Percentiles rank a stretch among this genome's conserved stretches.
These are phyloP conservation scores for Entamoeba dispar DNA, from an alignment of 208 protist species.

Conservation along the genomic window DNA sequence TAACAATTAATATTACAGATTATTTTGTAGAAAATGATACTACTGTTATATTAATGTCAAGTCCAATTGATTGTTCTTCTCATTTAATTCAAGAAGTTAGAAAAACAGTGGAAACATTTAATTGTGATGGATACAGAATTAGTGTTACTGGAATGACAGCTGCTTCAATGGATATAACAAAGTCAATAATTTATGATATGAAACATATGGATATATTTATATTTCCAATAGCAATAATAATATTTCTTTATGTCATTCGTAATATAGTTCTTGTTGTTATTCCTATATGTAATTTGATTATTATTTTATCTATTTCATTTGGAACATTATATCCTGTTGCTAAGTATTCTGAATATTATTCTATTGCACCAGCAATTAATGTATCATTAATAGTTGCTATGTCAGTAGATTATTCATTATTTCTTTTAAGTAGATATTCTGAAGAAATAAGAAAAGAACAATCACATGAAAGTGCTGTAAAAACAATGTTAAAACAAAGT, in stretches of 20 bases:
- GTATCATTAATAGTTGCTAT: conserved; percentile 29
- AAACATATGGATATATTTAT: not conserved
- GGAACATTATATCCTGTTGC: not conserved
- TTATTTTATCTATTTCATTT: not conserved
- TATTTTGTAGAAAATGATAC: not conserved
- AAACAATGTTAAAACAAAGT: conserved; percentile 14
- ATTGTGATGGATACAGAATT: not conserved
- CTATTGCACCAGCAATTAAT: not conserved
- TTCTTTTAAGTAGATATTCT: conserved; percentile 38
- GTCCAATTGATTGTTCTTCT: not conserved
- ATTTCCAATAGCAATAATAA: conserved; percentile 6
- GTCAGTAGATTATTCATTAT: conserved; percentile 45
- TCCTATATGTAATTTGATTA: not conserved
- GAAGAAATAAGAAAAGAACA: conserved; percentile 26
- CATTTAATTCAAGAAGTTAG: not conserved
- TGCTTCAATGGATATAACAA: not conserved
- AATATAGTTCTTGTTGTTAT: not conserved
- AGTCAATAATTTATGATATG: not conserved
- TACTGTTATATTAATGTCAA: not conserved
- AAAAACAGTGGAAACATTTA: not conserved
- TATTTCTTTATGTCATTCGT: not conserved
- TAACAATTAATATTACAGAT: not conserved
- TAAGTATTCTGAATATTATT: not conserved
- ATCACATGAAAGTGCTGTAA: conserved; percentile 13
- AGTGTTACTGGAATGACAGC: not conserved